Percentiles rank a stretch among this genome's conserved stretches.
Evolutionary conservation across 352 stramenopile genomes (phyloP).

Genomic region (Pythium brassicae): DNA sequence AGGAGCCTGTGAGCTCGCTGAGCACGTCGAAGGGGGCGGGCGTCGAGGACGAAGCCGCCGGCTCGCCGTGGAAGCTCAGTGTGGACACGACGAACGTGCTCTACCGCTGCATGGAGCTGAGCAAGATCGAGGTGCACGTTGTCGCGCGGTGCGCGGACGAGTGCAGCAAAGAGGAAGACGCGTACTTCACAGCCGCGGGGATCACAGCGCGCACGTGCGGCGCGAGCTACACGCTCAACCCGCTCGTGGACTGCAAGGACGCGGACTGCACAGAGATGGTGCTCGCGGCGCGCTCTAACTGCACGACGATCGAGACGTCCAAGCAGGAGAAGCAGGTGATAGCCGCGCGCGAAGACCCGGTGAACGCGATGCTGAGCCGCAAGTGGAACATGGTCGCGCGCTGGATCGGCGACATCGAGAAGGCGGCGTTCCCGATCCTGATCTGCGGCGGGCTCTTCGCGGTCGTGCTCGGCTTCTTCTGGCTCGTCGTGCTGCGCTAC

Average conservation of each 20-base stretch:
- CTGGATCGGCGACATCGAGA: slow-evolving; percentile 76
- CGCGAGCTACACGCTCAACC: slow-evolving; percentile 34
- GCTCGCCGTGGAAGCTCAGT: slow-evolving; percentile 56
- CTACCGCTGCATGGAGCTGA: slow-evolving; percentile 69
- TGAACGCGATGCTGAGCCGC: slow-evolving; percentile 56
- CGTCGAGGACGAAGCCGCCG: slow-evolving; percentile 47
- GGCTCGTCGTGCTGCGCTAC: slow-evolving; percentile 70
- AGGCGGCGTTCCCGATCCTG: slow-evolving; percentile 70
- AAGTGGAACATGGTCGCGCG: slow-evolving; percentile 68
- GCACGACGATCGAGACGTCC: slow-evolving; percentile 46
- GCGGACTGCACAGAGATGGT: slow-evolving; percentile 43
- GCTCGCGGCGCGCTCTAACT: slow-evolving; percentile 31
- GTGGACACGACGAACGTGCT: slow-evolving; percentile 63
- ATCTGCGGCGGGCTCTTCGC: slow-evolving; percentile 69
- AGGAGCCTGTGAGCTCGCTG: slow-evolving; percentile 32
- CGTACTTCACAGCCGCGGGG: slow-evolving; percentile 22
- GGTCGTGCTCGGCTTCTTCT: slow-evolving; percentile 64
- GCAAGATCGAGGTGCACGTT: slow-evolving; percentile 36
- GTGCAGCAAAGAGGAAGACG: slow-evolving; percentile 39
- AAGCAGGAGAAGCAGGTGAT: slow-evolving; percentile 39
- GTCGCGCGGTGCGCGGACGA: slow-evolving; percentile 59
- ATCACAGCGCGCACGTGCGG: slow-evolving; percentile 34
- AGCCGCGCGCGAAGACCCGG: slow-evolving; percentile 35
- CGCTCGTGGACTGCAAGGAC: slow-evolving; percentile 46
- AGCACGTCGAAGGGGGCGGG: slow-evolving; percentile 14